Evolutionary conservation across 352 stramenopile species (phyloP).

Genomic region (Phytophthora cryptogea): DNA sequence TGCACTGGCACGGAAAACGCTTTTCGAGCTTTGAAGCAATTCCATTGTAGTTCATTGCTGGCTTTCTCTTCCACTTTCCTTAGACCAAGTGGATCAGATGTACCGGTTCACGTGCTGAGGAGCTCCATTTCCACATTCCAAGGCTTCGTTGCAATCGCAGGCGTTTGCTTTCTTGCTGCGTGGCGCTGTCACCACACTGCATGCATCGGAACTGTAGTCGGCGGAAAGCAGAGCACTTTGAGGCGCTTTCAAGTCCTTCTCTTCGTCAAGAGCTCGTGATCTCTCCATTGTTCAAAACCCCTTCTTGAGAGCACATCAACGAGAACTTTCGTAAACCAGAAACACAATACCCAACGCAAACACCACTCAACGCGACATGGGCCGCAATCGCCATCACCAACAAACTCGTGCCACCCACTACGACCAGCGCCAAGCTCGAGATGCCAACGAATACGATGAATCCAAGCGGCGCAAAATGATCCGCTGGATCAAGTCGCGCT

Average conservation of each 20-base stretch:
- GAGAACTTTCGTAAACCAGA: neutral
- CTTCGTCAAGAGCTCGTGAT: neutral
- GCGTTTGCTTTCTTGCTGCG: conserved; percentile 11
- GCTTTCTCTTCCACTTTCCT: conserved; percentile 24
- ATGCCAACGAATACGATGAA: conserved; percentile 42
- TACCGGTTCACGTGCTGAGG: neutral
- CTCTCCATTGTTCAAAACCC: conserved; percentile 25
- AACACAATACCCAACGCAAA: too few species aligned
- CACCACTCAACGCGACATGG: conserved; percentile 8
- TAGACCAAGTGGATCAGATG: neutral
- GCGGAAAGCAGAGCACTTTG: neutral
- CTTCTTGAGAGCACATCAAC: conserved; percentile 2
- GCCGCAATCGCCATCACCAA: conserved; percentile 28
- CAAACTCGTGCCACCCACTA: conserved; percentile 38
- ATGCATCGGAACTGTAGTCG: conserved; percentile 13
- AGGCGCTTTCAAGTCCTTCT: neutral
- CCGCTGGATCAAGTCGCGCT: conserved; percentile 63
- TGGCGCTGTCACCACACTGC: conserved; percentile 24
- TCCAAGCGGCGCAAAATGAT: conserved; percentile 64
- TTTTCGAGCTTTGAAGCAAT: conserved; percentile 2
- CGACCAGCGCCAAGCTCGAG: conserved; percentile 42
- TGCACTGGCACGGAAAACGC: neutral
- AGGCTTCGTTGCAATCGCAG: conserved; percentile 1
- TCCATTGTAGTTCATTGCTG: conserved; percentile 1
- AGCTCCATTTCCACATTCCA: conserved; percentile 28